phyloP scores from a whole-genome alignment of 192 early-diverging fungal genomes.

The Powellomyces hirtus region DNA sequence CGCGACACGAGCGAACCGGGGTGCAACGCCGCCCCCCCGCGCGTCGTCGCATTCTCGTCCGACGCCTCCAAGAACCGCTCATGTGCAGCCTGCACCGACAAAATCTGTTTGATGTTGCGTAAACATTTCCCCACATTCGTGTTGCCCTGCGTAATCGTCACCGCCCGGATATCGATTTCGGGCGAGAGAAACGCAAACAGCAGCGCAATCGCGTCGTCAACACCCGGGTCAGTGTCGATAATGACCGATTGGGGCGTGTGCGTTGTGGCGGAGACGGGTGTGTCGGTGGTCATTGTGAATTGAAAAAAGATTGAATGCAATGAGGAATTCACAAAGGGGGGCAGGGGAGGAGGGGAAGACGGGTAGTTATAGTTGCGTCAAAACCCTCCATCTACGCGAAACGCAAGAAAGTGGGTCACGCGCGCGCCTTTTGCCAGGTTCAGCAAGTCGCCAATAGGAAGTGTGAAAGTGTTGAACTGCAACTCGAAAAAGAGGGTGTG shows the following conservation, averaged over 20 bases:
- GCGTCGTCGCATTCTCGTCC: background rate
- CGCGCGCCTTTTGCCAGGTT: no score
- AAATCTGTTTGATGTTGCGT: slow-evolving; percentile 28
- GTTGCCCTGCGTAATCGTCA: slow-evolving; percentile 24
- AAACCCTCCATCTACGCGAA: no score
- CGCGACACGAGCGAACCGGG: slow-evolving; percentile 1
- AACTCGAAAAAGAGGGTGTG: no score
- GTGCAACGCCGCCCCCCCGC: background rate
- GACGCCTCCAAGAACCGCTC: slow-evolving; percentile 7
- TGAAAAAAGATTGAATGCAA: no score
- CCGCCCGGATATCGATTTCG: slow-evolving; percentile 15
- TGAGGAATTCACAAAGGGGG: no score
- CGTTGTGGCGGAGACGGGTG: background rate
- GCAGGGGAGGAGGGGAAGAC: no score
- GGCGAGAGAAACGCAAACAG: slow-evolving; percentile 23
- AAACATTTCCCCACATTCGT: slow-evolving; percentile 16
- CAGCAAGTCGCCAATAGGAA: no score
- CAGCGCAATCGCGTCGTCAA: slow-evolving; percentile 27
- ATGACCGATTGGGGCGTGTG: background rate
- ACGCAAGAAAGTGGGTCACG: no score
- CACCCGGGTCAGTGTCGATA: slow-evolving; percentile 31
- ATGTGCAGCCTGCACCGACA: slow-evolving; percentile 23
- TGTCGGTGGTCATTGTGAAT: no score
- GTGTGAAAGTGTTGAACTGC: no score
- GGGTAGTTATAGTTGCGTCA: no score